Conservation (phyloP, 2,329 filamentous ascomycete species). For the Fonsecaea monophora region DNA sequence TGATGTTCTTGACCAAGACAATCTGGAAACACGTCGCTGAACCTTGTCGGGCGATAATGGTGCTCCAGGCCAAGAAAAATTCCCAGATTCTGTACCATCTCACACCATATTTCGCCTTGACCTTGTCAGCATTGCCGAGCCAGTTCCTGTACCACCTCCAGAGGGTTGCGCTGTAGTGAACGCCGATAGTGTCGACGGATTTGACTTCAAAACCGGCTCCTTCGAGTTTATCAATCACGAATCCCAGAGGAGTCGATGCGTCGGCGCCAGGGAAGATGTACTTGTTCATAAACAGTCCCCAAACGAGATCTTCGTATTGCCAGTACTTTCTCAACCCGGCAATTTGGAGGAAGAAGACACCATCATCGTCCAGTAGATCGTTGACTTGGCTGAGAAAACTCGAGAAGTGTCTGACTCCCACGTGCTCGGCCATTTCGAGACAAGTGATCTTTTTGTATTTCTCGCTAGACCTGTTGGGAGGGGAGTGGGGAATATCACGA, state of each 20-base stretch:
- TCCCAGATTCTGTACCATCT: conserved; percentile 98
- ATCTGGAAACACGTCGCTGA: conserved; percentile 87
- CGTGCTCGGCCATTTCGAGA: conserved; percentile 98
- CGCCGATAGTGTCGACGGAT: conserved; percentile 87
- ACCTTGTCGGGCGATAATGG: conserved; percentile 83
- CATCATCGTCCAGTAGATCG: conserved; percentile 96
- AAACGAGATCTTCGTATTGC: conserved; percentile 98
- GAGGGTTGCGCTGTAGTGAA: conserved; percentile 94
- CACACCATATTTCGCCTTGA: conserved; percentile 91
- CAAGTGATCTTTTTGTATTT: conserved; percentile 92
- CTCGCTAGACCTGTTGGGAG: conserved; percentile 57
- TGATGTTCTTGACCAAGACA: conserved; percentile 86
- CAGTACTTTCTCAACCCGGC: conserved; percentile 91
- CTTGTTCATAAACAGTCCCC: conserved; percentile 99
- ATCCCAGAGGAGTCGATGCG: conserved; percentile 89
- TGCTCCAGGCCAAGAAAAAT: conserved; percentile 85
- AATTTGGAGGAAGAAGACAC: conserved; percentile 94
- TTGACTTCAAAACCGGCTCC: conserved; percentile 89
- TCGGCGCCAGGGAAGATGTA: conserved; percentile 98
- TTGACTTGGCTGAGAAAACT: conserved; percentile 84
- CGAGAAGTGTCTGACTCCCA: conserved; percentile 87
- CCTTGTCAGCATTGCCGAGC: conserved; percentile 91
- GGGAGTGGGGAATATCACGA: conserved; percentile 83
- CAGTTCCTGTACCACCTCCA: conserved; percentile 99
- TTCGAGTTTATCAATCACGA: conserved; percentile 84